A percentile compares a stretch with the other conserved stretches of the same genome.
These are phyloP conservation scores for Ogataea minuta DNA, from an alignment of 805 yeast genomes.

Conservation along the genomic window DNA sequence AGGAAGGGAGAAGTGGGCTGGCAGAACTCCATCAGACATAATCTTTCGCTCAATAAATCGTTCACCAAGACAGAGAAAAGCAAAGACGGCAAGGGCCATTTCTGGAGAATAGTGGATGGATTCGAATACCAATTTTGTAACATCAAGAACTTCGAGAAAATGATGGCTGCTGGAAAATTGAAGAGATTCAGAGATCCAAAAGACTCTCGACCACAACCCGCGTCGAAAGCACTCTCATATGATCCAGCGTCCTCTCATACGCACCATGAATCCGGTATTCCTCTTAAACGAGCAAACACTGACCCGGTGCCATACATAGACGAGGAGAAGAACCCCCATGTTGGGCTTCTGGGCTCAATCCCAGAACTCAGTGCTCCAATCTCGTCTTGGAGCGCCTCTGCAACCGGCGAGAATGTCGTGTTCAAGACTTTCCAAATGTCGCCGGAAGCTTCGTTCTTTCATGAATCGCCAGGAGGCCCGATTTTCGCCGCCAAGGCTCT, in stretches of 20 bases:
- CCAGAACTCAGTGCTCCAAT: slow-evolving; percentile 40
- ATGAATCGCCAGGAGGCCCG: slow-evolving; percentile 27
- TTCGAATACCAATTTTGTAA: slow-evolving; percentile 77
- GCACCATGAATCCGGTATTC: slow-evolving; percentile 1
- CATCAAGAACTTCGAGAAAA: slow-evolving; percentile 48
- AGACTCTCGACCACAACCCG: slow-evolving; percentile 4
- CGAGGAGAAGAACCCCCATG: background rate
- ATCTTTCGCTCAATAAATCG: slow-evolving; percentile 88
- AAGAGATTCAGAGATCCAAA: slow-evolving; percentile 8
- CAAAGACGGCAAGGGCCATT: slow-evolving; percentile 87
- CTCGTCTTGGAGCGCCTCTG: slow-evolving; percentile 42
- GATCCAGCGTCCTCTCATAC: slow-evolving; percentile 1
- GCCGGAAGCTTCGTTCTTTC: slow-evolving; percentile 32
- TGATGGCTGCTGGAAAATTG: slow-evolving; percentile 14
- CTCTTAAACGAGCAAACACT: slow-evolving; percentile 9
- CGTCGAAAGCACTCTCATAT: slow-evolving; percentile 13
- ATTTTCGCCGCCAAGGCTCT: slow-evolving; percentile 37
- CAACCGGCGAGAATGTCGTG: slow-evolving; percentile 38
- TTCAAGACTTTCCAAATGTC: slow-evolving; percentile 32
- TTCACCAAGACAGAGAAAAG: slow-evolving; percentile 89
- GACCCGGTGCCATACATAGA: slow-evolving; percentile 6
- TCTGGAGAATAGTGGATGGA: slow-evolving; percentile 88
- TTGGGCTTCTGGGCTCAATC: slow-evolving; percentile 25
- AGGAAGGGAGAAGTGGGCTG: slow-evolving; percentile 86
- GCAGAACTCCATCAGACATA: slow-evolving; percentile 97